Evolutionary conservation across 352 stramenopile genomes (phyloP), one percentile per base, ranked within the genome.

Genomic region (Globisporangium alternatum): DNA sequence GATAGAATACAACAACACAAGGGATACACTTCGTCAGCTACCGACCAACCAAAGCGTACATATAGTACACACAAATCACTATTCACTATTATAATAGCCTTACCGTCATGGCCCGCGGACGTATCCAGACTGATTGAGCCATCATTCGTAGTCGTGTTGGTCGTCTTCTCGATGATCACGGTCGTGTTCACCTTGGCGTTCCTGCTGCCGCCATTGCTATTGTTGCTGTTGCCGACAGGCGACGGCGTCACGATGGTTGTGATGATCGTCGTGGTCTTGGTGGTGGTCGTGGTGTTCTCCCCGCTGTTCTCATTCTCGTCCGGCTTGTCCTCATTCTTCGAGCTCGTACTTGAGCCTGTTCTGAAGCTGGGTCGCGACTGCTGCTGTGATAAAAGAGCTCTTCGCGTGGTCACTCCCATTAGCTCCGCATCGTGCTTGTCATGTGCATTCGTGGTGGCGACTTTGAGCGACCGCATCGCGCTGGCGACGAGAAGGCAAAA

Each of bases 151-250:
- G 47, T 28, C 13, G 47, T 19, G 25, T 54, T 54, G 47, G 15
- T 54, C 22, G 30, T 19, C 47, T 54, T 30, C 47, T 35, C 30
- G 12, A 54, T 54, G 22, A 54, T 33, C 47, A 54, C 47, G 13
- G 47, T 54, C 47, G 25, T 54, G 22, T 54, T 54, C 12, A 54
- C 47, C 22, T 54, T 54, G 22, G 47, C 10, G 47, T 4, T 33
- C 2, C 2, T 22, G 25, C 5, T 54, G 22, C 21, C 31, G 9
- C 17, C 37, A 17, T 15, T 44, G 6, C 1, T 12, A 17, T 19
- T 56, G 22, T 10, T 56, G 1, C 2, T 13, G 19, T 15, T 19
- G 25, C 21, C 2, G 31, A n/a, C 8, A 17, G 30, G 52, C 30
- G 47, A 19, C 9, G 12, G 21, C 21, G 45, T 53, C 21, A 1